These are phyloP conservation scores for Talaromyces islandicus DNA, from an alignment of 2,329 filamentous ascomycete genomes.

Conservation along the genomic window DNA sequence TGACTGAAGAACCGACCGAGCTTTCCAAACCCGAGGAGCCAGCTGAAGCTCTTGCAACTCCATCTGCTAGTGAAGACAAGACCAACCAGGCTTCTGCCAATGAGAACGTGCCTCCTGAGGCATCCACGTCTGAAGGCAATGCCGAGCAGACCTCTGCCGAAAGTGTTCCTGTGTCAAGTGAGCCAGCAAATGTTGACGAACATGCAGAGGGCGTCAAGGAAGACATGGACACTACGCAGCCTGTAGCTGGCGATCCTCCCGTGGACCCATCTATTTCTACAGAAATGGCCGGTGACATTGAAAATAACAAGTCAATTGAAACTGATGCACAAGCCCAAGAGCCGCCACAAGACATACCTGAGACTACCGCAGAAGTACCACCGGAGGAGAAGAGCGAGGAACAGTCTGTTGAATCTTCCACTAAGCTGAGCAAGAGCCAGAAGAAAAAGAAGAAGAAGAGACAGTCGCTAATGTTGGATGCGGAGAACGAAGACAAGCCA, in stretches of 20 bases:
- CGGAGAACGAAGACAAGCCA: background rate
- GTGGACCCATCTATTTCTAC: background rate
- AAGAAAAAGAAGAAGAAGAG: slow-evolving; percentile 25
- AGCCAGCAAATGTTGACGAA: background rate
- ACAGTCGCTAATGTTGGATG: slow-evolving; percentile 11
- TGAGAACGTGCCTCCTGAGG: background rate
- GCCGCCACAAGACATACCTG: background rate
- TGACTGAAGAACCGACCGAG: background rate
- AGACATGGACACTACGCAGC: background rate
- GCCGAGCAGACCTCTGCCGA: background rate
- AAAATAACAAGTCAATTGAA: background rate
- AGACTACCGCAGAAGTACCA: background rate
- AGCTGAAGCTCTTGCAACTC: background rate
- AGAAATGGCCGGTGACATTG: background rate
- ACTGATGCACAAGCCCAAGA: background rate
- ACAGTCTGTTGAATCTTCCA: background rate
- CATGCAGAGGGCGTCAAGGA: background rate
- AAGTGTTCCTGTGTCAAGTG: background rate
- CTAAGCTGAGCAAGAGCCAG: slow-evolving; percentile 19
- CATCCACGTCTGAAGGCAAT: background rate
- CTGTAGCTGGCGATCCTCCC: background rate
- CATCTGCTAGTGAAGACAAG: background rate
- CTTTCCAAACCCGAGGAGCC: background rate
- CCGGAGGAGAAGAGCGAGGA: slow-evolving; percentile 2
- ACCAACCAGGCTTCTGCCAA: background rate